Evolutionary conservation across 371 early-diverging fungal species (phyloP), one percentile per base, ranked within the genome.

Genomic region (Apophysomyces variabilis): DNA sequence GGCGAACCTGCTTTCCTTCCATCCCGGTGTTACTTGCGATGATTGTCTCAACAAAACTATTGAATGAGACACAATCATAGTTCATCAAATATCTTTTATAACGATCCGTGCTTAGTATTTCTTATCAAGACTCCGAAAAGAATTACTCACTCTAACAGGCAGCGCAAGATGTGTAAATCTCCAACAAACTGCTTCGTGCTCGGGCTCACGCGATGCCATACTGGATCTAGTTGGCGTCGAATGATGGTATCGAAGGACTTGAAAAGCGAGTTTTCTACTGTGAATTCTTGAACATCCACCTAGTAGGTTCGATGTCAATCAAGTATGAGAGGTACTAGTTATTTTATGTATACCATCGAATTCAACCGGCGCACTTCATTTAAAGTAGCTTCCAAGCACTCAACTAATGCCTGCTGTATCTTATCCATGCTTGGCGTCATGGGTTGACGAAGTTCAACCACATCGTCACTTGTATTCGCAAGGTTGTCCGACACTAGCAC

Each of bases 41-140:
- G 16, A 97, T 81, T 0, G 94, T 89, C 61, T 97, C 96, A 16
- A 98, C 76, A 62, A 91, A 94, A 37, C 85, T 86, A 66, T 93
- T 84, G 71, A 96, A 94, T 9, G 94, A 87, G 4, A 98, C 95
- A 47, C 93, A 88, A 77, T 98, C 98, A 71, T 96, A 96, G 0
- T 82, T 74, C 1, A 91, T 86, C 44, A 97, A 73, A 62, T 92
- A 93, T 4, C 85, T 84, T 64, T 64, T 13, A 21, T 60, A 11
- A 38, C n/a, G 16, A 38, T 39, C 7, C 39, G 12, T 36, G 58
- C 18, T n/a, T 1, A 38, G 21, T 63, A 13, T 16, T 21, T 39
- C 12, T 13, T 54, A n/a, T 35, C 39, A 36, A 38, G 7, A 6
- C 43, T 58, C 3, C 43, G 13, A 41, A 5, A 11, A 13, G 41